Conservation (phyloP, 1,284 basidiomycete species). For the Marasmius oreades region DNA sequence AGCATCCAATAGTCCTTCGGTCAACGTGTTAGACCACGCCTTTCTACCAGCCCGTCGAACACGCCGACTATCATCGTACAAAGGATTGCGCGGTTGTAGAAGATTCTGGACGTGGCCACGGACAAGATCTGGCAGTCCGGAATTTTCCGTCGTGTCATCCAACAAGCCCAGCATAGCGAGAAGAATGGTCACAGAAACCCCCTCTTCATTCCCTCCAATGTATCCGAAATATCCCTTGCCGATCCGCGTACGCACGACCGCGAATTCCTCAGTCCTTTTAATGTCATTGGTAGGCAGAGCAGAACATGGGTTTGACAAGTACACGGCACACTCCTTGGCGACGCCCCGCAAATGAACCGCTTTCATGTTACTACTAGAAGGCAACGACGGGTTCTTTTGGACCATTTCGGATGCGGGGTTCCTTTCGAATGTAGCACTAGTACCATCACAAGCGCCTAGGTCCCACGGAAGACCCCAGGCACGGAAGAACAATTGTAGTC, state of each 20-base stretch:
- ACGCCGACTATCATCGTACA: neutral
- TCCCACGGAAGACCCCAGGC: constrained; percentile 20
- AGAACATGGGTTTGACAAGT: neutral
- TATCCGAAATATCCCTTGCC: constrained; percentile 28
- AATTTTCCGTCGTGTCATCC: neutral
- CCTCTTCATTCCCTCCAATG: constrained; percentile 28
- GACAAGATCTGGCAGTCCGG: neutral
- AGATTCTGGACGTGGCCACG: neutral
- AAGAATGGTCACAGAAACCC: neutral
- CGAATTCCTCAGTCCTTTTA: constrained; percentile 10
- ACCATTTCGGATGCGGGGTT: neutral
- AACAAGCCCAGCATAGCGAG: neutral
- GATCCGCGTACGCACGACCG: constrained; percentile 21
- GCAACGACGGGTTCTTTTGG: constrained; percentile 15
- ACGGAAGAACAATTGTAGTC: constrained; percentile 13
- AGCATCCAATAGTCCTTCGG: neutral
- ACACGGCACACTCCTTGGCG: constrained; percentile 13
- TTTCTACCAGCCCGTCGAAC: neutral
- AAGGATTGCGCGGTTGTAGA: neutral
- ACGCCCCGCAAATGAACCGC: constrained; percentile 16
- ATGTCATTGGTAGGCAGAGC: neutral
- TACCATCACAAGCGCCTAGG: neutral
- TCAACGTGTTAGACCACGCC: neutral
- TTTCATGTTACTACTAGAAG: constrained; percentile 16
- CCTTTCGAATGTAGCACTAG: neutral